A percentile compares a stretch with the other conserved stretches of the same genome.
Evolutionary conservation across 805 yeast species (phyloP).

Genomic region (Ogataea nonfermentans): DNA sequence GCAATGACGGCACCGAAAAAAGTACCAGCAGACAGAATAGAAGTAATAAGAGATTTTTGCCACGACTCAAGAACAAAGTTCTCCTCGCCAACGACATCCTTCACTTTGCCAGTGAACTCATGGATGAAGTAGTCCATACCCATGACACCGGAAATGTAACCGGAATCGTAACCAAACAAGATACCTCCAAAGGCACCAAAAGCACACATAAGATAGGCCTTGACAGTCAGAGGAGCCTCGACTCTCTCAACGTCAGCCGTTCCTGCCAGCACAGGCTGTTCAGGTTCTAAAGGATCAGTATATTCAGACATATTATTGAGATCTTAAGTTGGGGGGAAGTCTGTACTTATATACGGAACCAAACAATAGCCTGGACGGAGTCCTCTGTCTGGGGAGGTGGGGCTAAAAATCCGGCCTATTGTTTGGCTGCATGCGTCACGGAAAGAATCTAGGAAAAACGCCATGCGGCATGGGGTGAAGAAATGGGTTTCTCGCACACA

Average conservation of each 20-base stretch:
- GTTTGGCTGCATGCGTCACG: constrained; percentile 3
- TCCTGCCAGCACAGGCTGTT: constrained; percentile 10
- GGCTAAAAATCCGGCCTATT: constrained; percentile 11
- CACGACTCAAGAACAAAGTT: constrained; percentile 28
- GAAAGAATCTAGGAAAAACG: not conserved
- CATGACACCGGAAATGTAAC: constrained; percentile 63
- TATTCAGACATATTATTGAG: too few species aligned
- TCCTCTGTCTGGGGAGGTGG: constrained; percentile 4
- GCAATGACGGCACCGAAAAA: constrained; percentile 64
- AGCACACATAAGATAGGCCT: constrained; percentile 42
- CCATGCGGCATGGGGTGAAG: too few species aligned
- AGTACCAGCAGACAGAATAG: constrained; percentile 72
- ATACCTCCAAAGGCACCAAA: constrained; percentile 71
- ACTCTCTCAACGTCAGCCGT: constrained; percentile 27
- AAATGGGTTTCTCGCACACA: too few species aligned
- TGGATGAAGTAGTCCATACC: constrained; percentile 52
- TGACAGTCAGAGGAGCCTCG: constrained; percentile 38
- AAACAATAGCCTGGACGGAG: not conserved
- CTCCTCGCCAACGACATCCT: constrained; percentile 18
- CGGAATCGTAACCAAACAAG: constrained; percentile 68
- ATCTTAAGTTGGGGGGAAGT: too few species aligned
- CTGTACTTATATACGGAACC: constrained; percentile 5
- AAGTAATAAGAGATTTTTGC: constrained; percentile 52
- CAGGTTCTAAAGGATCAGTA: not conserved
- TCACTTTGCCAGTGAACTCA: constrained; percentile 26